A percentile compares a stretch with the other conserved stretches of the same genome.
phyloP scores from a whole-genome alignment of 805 yeast species.

The Sungouiella blattae region DNA sequence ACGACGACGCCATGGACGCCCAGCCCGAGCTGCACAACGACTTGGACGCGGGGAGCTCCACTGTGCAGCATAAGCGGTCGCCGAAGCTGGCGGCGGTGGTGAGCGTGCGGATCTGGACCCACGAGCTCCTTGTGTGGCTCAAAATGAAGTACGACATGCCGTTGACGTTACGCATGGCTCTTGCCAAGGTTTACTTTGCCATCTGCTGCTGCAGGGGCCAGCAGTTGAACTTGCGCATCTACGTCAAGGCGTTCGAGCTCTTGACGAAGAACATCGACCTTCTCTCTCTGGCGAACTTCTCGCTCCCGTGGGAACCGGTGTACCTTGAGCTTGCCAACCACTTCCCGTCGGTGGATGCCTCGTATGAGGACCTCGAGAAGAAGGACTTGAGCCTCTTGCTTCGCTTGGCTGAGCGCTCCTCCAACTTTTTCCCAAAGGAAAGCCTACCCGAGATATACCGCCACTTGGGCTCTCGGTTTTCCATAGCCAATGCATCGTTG shows the following conservation, averaged over 20 bases:
- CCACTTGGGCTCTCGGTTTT: slow-evolving; percentile 47
- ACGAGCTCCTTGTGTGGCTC: slow-evolving; percentile 75
- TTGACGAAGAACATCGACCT: slow-evolving; percentile 47
- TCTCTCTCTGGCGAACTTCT: slow-evolving; percentile 38
- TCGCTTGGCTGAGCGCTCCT: slow-evolving; percentile 51
- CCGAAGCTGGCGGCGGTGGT: slow-evolving; percentile 71
- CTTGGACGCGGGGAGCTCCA: slow-evolving; percentile 28
- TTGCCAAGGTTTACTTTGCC: slow-evolving; percentile 69
- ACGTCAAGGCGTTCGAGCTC: slow-evolving; percentile 56
- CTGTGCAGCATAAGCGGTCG: slow-evolving; percentile 56
- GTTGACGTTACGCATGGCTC: slow-evolving; percentile 50
- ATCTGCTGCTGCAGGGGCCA: slow-evolving; percentile 74
- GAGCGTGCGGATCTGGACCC: slow-evolving; percentile 79
- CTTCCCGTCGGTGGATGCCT: slow-evolving; percentile 35
- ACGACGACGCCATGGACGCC: slow-evolving; percentile 32
- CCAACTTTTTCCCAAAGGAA: slow-evolving; percentile 48
- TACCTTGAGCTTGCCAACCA: slow-evolving; percentile 31
- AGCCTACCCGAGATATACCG: slow-evolving; percentile 51
- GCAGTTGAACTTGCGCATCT: slow-evolving; percentile 53
- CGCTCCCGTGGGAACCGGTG: slow-evolving; percentile 50
- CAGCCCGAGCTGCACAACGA: slow-evolving; percentile 33
- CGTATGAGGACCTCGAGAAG: slow-evolving; percentile 46
- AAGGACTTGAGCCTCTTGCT: slow-evolving; percentile 46
- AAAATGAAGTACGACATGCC: slow-evolving; percentile 82
- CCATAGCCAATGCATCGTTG: slow-evolving; percentile 50